These are phyloP conservation scores for Puccinia polysora DNA, from an alignment of 1,284 basidiomycete genomes.

Conservation along the genomic window DNA sequence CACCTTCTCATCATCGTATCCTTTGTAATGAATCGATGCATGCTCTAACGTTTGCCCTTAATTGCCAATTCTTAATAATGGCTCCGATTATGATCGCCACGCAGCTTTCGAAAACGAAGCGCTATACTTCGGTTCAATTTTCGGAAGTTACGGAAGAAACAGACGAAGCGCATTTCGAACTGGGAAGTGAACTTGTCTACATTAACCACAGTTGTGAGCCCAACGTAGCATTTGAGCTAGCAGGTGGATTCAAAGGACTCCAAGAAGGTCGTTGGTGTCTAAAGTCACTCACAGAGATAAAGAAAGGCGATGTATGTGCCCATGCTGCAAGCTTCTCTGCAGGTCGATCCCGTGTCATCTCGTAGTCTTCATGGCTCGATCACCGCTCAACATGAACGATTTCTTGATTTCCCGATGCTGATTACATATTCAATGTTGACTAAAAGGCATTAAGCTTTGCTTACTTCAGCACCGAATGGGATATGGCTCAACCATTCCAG, in stretches of 20 bases:
- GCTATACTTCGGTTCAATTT: slow-evolving; percentile 32
- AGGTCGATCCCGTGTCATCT: too few species aligned
- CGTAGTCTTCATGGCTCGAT: too few species aligned
- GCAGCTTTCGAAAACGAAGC: slow-evolving; percentile 5
- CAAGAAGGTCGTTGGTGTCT: slow-evolving; percentile 56
- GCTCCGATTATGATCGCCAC: too few species aligned
- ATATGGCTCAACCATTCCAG: slow-evolving; percentile 64
- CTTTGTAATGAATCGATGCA: not conserved
- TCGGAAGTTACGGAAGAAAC: slow-evolving; percentile 51
- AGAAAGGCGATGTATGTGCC: slow-evolving; percentile 55
- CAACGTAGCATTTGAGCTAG: slow-evolving; percentile 60
- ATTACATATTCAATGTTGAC: slow-evolving; percentile 12
- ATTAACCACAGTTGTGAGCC: slow-evolving; percentile 66
- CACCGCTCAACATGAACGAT: too few species aligned
- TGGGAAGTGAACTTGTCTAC: slow-evolving; percentile 65
- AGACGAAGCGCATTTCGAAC: slow-evolving; percentile 58
- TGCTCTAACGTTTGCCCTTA: not conserved
- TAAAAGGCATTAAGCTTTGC: slow-evolving; percentile 58
- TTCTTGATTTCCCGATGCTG: too few species aligned
- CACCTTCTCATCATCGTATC: not conserved
- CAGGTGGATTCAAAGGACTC: slow-evolving; percentile 50
- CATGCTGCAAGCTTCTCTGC: too few species aligned
- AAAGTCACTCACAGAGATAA: slow-evolving; percentile 53
- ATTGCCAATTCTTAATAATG: not conserved
- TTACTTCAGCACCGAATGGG: slow-evolving; percentile 68